phyloP scores from a whole-genome alignment of 2,329 filamentous ascomycete genomes.

The Harringtonia aguacate region DNA sequence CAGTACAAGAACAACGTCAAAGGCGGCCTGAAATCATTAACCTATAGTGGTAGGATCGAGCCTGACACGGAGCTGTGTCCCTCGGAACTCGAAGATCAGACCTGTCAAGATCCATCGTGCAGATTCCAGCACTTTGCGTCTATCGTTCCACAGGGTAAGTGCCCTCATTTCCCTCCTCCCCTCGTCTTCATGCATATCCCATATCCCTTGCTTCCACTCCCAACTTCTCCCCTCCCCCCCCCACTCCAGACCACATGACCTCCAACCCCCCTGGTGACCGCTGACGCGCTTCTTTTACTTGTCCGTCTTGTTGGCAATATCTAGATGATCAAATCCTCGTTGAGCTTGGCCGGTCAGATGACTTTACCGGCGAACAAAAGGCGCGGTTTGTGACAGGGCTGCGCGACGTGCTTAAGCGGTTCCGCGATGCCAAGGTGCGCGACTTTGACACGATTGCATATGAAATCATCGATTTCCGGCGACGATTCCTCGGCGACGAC shows the following conservation, averaged over 20 bases:
- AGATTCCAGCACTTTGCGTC: slow-evolving; percentile 68
- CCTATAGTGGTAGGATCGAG: slow-evolving; percentile 88
- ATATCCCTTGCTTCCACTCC: slow-evolving; percentile 17
- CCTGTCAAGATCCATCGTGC: slow-evolving; percentile 63
- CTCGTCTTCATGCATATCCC: not conserved
- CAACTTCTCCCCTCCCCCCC: slow-evolving; percentile 15
- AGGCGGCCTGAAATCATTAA: slow-evolving; percentile 78
- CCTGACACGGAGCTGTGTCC: slow-evolving; percentile 63
- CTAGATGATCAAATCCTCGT: slow-evolving; percentile 65
- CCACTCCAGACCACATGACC: slow-evolving; percentile 4
- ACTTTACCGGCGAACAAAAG: slow-evolving; percentile 50
- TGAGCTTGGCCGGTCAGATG: slow-evolving; percentile 57
- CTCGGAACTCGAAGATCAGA: slow-evolving; percentile 57
- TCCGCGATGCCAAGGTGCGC: slow-evolving; percentile 47
- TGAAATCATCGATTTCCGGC: slow-evolving; percentile 56
- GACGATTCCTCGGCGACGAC: slow-evolving; percentile 52
- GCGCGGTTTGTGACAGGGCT: slow-evolving; percentile 53
- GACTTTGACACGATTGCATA: slow-evolving; percentile 58
- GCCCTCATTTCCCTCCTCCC: slow-evolving; percentile 3
- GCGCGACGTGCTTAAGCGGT: slow-evolving; percentile 46
- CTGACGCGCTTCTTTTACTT: slow-evolving; percentile 30
- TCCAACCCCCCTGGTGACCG: slow-evolving; percentile 23
- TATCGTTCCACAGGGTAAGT: slow-evolving; percentile 68
- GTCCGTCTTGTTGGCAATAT: slow-evolving; percentile 17
- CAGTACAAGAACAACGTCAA: slow-evolving; percentile 57